Percentiles rank a stretch among this genome's conserved stretches.
phyloP scores from a whole-genome alignment of 2,329 filamentous ascomycete genomes.

The Mycocentrospora acerina region DNA sequence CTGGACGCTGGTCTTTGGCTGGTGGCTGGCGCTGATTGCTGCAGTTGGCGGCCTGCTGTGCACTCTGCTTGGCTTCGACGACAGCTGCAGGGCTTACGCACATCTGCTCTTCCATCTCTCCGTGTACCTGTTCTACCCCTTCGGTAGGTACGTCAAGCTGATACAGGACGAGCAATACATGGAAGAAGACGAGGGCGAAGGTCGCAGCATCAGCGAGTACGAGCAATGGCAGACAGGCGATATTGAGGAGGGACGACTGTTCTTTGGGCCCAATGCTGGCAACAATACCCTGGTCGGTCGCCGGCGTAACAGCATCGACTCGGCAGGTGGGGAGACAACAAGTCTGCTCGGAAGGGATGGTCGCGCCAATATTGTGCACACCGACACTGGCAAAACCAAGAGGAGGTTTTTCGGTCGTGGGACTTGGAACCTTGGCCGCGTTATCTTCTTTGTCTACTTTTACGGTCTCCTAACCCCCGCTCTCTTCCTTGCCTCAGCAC shows the following conservation, averaged over 20 bases:
- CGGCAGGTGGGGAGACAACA: constrained; percentile 82
- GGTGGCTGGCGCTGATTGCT: constrained; percentile 86
- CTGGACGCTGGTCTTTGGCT: constrained; percentile 91
- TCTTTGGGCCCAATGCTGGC: constrained; percentile 80
- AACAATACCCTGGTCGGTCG: constrained; percentile 78
- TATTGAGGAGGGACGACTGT: constrained; percentile 89
- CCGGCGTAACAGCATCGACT: constrained; percentile 85
- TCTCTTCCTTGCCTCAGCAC: constrained; percentile 78
- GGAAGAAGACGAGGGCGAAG: constrained; percentile 93
- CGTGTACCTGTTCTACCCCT: constrained; percentile 89
- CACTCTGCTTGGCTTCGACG: constrained; percentile 73
- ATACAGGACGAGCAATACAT: constrained; percentile 92
- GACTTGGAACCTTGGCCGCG: constrained; percentile 90
- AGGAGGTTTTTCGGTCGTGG: constrained; percentile 90
- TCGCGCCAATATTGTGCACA: constrained; percentile 48
- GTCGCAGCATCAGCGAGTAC: constrained; percentile 96
- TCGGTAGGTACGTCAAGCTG: constrained; percentile 92
- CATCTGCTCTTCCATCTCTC: constrained; percentile 80
- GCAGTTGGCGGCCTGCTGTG: constrained; percentile 75
- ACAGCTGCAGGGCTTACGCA: constrained; percentile 83
- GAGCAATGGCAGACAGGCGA: constrained; percentile 99
- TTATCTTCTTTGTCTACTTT: constrained; percentile 96
- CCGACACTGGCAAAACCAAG: constrained; percentile 58
- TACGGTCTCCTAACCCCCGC: constrained; percentile 88
- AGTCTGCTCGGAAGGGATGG: constrained; percentile 75